Evolutionary conservation across 371 early-diverging fungal species (phyloP), one percentile per base, ranked within the genome.

Genomic region (Mucor piriformis): DNA sequence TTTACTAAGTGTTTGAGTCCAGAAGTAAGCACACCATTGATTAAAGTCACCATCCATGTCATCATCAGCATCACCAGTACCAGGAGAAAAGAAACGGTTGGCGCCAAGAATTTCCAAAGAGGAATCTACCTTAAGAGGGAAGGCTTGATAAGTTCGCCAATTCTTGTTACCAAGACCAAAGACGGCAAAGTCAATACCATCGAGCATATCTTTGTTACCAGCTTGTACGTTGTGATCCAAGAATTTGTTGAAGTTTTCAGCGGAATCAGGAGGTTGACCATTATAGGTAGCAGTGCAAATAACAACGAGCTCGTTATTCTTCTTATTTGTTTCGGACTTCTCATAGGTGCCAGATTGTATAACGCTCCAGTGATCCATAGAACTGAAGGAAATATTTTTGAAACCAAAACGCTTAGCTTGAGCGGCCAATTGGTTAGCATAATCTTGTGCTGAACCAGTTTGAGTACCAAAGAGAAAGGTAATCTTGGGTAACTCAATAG

Each of bases 121-220:
- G 7, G 53, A 50, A 49, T 74, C 70, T 3, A 83, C 66, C 51
- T 72, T 74, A 32, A 50, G 54, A 27, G 85, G 85, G 70, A 85
- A 85, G 7, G 64, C 61, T 57, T 83, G 84, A 43, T 78, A 85
- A 4, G 85, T 85, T 21, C 83, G 60, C 85, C 85, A 85, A 55
- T 85, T 78, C 57, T 71, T 73, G 70, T 85, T 85, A 58, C 80
- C 80, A 6, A 79, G 62, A 56, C 86, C 86, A 70, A 83, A 84
- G 8, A 85, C 83, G 35, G 79, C 66, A 58, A 63, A 85, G 16
- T 63, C 52, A 4, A 82, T 48, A 18, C 81, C 77, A 1, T 67
- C 51, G 3, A 76, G 43, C 0, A 69, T 2, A 18, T 57, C 57
- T 47, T 67, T 67, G 20, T 69, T 47, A 15, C 54, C 61, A 37